Evolutionary conservation across 2,329 filamentous ascomycete species (phyloP).

Genomic region (Calonectria ilicicola): DNA sequence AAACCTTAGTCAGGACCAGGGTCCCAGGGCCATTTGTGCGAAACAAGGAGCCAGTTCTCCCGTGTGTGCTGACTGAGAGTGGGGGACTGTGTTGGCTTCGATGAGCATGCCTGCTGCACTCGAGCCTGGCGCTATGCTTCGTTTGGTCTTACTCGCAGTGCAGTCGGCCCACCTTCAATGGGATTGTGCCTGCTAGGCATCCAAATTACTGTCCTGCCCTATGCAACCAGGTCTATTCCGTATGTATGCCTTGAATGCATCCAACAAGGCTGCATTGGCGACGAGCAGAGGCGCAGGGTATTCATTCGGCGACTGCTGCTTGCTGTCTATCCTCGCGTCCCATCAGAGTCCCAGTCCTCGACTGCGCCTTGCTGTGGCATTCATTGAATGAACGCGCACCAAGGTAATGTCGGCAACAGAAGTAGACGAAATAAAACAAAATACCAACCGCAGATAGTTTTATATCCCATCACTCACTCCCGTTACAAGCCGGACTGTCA

Average conservation of each 20-base stretch:
- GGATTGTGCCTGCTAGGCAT: slow-evolving; percentile 20
- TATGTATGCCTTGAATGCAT: background rate
- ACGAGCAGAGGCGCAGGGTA: background rate
- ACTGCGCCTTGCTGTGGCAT: background rate
- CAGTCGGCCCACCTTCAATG: slow-evolving; percentile 4
- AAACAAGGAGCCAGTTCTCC: slow-evolving; percentile 7
- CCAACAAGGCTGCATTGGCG: background rate
- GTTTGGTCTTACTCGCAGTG: slow-evolving; percentile 39
- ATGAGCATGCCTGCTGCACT: slow-evolving; percentile 14
- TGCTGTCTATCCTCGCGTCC: background rate
- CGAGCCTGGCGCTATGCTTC: slow-evolving; percentile 31
- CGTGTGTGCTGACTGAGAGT: background rate
- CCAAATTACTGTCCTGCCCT: background rate
- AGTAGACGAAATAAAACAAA: no score
- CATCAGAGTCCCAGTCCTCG: background rate
- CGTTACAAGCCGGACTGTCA: no score
- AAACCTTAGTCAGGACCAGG: slow-evolving; percentile 20
- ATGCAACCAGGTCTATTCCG: background rate
- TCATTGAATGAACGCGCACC: no score
- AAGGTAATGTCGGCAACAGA: no score
- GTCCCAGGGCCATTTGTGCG: background rate
- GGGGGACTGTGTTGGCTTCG: slow-evolving; percentile 15
- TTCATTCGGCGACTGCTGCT: no score
- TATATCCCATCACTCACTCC: no score
- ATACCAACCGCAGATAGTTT: no score